Evolutionary conservation across 2,329 filamentous ascomycete genomes (phyloP).

Genomic region (Coleophoma crateriformis): DNA sequence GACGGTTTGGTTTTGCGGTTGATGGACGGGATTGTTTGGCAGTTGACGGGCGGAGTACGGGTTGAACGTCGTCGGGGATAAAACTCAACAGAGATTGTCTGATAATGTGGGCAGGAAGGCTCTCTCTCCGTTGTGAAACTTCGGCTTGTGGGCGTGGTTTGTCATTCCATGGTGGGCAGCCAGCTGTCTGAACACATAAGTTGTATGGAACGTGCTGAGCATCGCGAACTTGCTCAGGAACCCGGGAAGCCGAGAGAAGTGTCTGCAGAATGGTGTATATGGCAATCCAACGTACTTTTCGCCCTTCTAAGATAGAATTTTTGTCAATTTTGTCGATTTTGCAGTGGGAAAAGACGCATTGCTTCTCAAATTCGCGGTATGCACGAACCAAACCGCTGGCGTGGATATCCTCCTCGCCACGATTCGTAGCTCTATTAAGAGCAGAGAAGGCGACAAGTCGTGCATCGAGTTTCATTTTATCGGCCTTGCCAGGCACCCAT

Average conservation of each 20-base stretch:
- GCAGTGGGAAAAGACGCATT: constrained; percentile 40
- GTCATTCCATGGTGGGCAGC: constrained; percentile 21
- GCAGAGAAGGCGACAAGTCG: constrained; percentile 47
- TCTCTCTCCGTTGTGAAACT: background rate
- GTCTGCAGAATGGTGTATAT: constrained; percentile 70
- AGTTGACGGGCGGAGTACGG: constrained; percentile 33
- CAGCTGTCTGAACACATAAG: constrained; percentile 17
- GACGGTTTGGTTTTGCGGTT: background rate
- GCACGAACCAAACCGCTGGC: constrained; percentile 53
- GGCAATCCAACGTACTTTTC: constrained; percentile 74
- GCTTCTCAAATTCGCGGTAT: constrained; percentile 66
- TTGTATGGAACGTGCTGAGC: constrained; percentile 51
- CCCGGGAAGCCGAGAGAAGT: constrained; percentile 57
- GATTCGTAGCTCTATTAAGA: constrained; percentile 42
- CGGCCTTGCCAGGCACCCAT: constrained; percentile 10
- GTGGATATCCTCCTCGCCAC: constrained; percentile 25
- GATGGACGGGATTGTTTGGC: background rate
- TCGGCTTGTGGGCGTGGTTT: constrained; percentile 3
- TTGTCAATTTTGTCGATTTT: constrained; percentile 52
- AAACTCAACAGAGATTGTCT: background rate
- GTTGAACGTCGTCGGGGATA: background rate
- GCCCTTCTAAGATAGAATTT: constrained; percentile 57
- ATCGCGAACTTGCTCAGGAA: constrained; percentile 57
- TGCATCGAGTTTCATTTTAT: constrained; percentile 40
- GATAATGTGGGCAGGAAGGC: background rate